Base-by-base conservation (phyloP, 108 stramenopile species). In the Nitzschia sp. region DNA sequence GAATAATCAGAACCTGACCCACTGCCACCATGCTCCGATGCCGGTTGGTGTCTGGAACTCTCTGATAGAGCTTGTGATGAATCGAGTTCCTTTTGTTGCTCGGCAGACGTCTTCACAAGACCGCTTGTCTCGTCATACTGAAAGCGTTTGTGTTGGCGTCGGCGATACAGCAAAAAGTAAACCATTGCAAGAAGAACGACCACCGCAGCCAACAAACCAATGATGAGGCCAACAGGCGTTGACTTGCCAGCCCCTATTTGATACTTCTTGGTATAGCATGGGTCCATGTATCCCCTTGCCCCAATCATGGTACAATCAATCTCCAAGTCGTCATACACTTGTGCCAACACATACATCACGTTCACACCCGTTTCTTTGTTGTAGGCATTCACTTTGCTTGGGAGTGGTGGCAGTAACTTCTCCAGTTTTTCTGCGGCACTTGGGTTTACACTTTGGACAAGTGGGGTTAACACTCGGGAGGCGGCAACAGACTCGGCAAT, bases 401-500 rank as follows among this genome's bases (percentile, higher is more conserved):
- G 57, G 19, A 54, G 24, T 24, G 53, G 24, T 34, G 59, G 56
- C 43, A 83, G 14, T 29, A 69, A 74, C 2, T 59, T 40, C 10
- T 62, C 42, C 41, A 83, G 66, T 6, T 22, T 48, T 21, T 40
- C n/a, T 20, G 89, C 86, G 43, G 84, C 59, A 40, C 50, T 60
- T 50, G 46, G 51, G 44, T 86, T 69, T 0, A 63, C 75, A 11
- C 82, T 69, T 10, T 77, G 41, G 8, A 90, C 58, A 41, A 83
- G 57, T 3, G 89, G 89, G 3, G 46, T n/a, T 3, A 63, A 15
- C 9, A 17, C 25, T 14, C 46, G 42, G 19, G 61, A 63, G 2
- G 42, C 10, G 26, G 87, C 80, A 46, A 86, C 43, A 6, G 84
- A 63, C 57, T 79, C 65, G 42, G 86, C 75, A 26, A 79, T 60